Percentiles rank a stretch among this genome's conserved stretches.
These are phyloP conservation scores for Fusarium ambrosium DNA, from an alignment of 2,329 filamentous ascomycete genomes.

Conservation along the genomic window DNA sequence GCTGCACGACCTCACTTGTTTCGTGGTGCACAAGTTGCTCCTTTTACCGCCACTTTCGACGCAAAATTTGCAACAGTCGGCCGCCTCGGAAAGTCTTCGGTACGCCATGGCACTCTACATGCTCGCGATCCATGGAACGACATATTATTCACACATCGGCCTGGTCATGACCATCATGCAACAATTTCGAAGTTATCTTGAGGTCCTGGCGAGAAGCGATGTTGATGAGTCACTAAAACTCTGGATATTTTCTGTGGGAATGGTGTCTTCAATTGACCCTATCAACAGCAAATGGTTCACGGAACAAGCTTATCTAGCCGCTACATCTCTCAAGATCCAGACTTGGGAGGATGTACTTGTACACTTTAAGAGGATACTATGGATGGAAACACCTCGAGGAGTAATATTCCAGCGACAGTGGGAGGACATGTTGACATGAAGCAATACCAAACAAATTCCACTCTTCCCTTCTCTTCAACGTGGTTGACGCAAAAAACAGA, in stretches of 20 bases:
- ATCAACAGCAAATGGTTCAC: slow-evolving; percentile 49
- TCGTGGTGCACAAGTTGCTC: slow-evolving; percentile 65
- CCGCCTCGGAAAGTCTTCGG: slow-evolving; percentile 60
- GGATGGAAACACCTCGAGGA: slow-evolving; percentile 33
- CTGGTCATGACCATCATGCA: slow-evolving; percentile 54
- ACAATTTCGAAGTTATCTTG: slow-evolving; percentile 51
- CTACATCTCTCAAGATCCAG: slow-evolving; percentile 11
- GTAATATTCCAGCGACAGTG: slow-evolving; percentile 31
- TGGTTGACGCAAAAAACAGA: not conserved
- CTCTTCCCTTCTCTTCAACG: not conserved
- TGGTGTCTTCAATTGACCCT: slow-evolving; percentile 52
- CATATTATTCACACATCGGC: slow-evolving; percentile 66
- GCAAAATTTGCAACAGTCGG: slow-evolving; percentile 20
- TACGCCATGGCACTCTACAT: slow-evolving; percentile 64
- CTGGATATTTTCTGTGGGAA: slow-evolving; percentile 60
- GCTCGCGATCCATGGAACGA: slow-evolving; percentile 66
- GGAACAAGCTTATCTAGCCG: slow-evolving; percentile 35
- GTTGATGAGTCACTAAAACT: slow-evolving; percentile 49
- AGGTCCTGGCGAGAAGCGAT: slow-evolving; percentile 18
- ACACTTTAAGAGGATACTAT: slow-evolving; percentile 30
- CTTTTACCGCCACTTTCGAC: slow-evolving; percentile 32
- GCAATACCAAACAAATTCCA: not conserved
- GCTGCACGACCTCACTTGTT: slow-evolving; percentile 69
- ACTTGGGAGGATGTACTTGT: slow-evolving; percentile 37
- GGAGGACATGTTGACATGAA: slow-evolving; percentile 23